Evolutionary conservation across 2,329 filamentous ascomycete genomes (phyloP), one percentile per base, ranked within the genome.

Genomic region (Cadophora malorum): DNA sequence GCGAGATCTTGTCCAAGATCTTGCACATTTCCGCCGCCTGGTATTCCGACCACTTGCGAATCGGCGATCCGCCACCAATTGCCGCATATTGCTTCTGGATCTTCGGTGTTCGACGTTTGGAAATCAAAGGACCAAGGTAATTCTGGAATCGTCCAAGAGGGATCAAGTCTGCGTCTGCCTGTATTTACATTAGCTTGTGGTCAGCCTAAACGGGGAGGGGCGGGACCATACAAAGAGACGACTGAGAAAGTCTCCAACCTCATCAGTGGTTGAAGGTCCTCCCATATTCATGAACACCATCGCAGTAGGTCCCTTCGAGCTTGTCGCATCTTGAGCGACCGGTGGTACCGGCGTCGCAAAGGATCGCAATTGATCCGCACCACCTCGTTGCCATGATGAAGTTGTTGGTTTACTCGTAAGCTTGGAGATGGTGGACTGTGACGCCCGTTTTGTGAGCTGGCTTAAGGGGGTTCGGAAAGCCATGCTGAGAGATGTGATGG

Each of bases 271-370:
- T 0, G 93, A 92, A 3, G 96, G 96, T 0, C 96, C 96, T 69
- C 96, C 96, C 96, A 99, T 99, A 81, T 99, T 99, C 82, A 99
- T 88, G 77, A 99, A 97, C 16, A 99, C 96, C 89, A 99, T 98
- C 53, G 96, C 96, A 4, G 96, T 99, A 8, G 94, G 94, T 0
- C 95, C 95, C 77, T 92, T 86, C 2, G 86, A 84, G 60, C 85
- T 87, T 0, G 87, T 87, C 7, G 86, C 84, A 85, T 93, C 86
- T 79, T 96, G 93, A 0, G 92, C 94, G 25, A 96, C 93, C 8
- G 93, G 92, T 12, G 92, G 91, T 4, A 88, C 88, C 21, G 85
- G 83, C 16, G 88, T 91, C 35, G 90, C 90, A 73, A 86, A 80
- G 56, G 78, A 79, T 74, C 84, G 79, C 65, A 73, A 83, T 80